Base-by-base conservation (phyloP, 2,329 filamentous ascomycete genomes). In the Cladophialophora immunda region DNA sequence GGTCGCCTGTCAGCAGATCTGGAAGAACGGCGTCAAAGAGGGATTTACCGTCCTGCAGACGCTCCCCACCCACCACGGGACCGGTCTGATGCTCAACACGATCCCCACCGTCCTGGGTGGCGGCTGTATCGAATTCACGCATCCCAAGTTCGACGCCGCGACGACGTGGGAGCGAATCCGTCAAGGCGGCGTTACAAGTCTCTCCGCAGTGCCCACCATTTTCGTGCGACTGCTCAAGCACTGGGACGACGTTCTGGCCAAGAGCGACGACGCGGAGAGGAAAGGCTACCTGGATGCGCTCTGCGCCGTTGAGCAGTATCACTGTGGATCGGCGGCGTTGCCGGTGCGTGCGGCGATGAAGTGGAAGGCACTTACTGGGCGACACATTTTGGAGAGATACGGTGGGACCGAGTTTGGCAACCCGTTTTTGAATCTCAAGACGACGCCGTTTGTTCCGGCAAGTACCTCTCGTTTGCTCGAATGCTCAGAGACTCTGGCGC, bases 361-460 rank as follows among this genome's bases (percentile, higher is more conserved):
- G 58, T 81, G 80, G 50, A 73, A 74, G 2, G 75, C 77, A 27
- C 79, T 81, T 0, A 50, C 34, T 6, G 76, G 78, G 6, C 76
- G 77, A 62, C 72, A 66, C 15, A 82, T 82, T 50, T 58, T 79
- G 41, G 80, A 79, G 54, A 69, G 81, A 47, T 82, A 82, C 62
- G 80, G 81, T 1, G 78, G 78, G 0, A 81, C 81, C 0, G 81
- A 82, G 58, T 80, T 81, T 71, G 78, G 78, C 0, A 78, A 78
- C 13, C 74, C 80, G 0, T 79, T 81, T 57, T 81, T 78, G 41
- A 76, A 78, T 5, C 74, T 75, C 9, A 65, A 81, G 4, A 19
- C 58, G 15, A 22, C 27, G 34, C 25, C 36, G 19, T 17, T 41
- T 25, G 25, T 58, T 13, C 22, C 56, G 5, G 45, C 32, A 38